Conservation (phyloP, 345 rosid genomes). For the Lepidium sativum region DNA sequence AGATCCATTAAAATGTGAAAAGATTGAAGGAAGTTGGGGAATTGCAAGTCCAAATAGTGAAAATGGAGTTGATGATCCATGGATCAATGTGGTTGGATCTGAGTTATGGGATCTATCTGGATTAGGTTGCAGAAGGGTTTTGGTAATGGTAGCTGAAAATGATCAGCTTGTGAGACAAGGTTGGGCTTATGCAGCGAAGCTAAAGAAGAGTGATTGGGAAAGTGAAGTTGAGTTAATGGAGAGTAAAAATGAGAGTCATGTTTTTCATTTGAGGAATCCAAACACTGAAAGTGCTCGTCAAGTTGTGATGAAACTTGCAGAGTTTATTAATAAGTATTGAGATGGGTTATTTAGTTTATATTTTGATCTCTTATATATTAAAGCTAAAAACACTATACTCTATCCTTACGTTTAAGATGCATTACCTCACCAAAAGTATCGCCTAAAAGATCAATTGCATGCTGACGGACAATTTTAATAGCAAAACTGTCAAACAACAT, state of each 20-base stretch:
- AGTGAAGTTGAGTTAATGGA: slow-evolving; percentile 35
- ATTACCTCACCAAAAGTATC: no score
- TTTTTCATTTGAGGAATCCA: slow-evolving; percentile 31
- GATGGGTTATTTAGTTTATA: not conserved
- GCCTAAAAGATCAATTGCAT: no score
- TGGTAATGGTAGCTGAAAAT: slow-evolving; percentile 38
- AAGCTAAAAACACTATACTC: no score
- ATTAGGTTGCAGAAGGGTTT: slow-evolving; percentile 28
- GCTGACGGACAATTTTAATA: no score
- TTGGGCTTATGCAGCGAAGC: slow-evolving; percentile 21
- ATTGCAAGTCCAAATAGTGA: slow-evolving; percentile 28
- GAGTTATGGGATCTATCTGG: slow-evolving; percentile 22
- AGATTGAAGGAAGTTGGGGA: slow-evolving; percentile 20
- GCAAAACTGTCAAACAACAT: no score
- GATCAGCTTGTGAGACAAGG: slow-evolving; percentile 35
- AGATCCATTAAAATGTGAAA: slow-evolving; percentile 27
- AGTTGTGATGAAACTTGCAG: slow-evolving; percentile 15
- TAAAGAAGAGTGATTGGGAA: slow-evolving; percentile 35
- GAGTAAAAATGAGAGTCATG: slow-evolving; percentile 33
- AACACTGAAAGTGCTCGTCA: slow-evolving; percentile 17
- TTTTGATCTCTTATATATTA: no score
- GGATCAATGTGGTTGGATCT: slow-evolving; percentile 27
- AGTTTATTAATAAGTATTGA: slow-evolving; percentile 15
- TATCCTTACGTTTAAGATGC: no score
- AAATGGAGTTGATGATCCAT: slow-evolving; percentile 40